A percentile compares a stretch with the other conserved stretches of the same genome.
These are phyloP conservation scores for Exophiala viscosa DNA, from an alignment of 2,329 filamentous ascomycete species.

Conservation along the genomic window DNA sequence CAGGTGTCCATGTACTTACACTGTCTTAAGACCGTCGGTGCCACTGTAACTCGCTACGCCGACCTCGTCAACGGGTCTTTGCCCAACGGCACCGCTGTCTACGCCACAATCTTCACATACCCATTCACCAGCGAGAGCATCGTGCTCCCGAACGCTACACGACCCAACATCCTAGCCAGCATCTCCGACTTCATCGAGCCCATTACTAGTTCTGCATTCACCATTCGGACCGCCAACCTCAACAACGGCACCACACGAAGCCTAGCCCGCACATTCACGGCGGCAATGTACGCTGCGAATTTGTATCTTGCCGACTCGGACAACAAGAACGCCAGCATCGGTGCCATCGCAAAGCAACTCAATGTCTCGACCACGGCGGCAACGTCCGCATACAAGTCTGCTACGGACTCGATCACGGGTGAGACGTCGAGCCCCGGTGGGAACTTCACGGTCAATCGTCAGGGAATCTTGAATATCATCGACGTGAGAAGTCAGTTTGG, in stretches of 20 bases:
- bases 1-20: no score
- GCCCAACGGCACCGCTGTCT: conserved; percentile 31
- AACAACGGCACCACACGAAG: conserved; percentile 7
- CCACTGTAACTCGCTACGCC: conserved; percentile 30
- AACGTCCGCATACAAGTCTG: conserved; percentile 28
- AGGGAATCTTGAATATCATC: conserved; percentile 32
- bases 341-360: conserved; percentile 29
- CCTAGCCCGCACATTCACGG: conserved; percentile 28
- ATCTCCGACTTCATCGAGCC: conserved; percentile 29
- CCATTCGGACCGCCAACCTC: conserved; percentile 21
- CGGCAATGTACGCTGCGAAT: conserved; percentile 32
- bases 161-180: conserved; percentile 29
- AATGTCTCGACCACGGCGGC: conserved; percentile 26
- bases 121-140: conserved; percentile 30
- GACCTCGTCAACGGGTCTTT: conserved; percentile 28
- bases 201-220: conserved; percentile 26
- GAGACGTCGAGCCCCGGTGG: conserved; percentile 27
- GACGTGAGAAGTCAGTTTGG: conserved; percentile 29
- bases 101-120: conserved; percentile 33
- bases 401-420: conserved; percentile 27
- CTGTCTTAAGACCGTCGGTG: conserved; percentile 31
- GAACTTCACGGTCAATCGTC: conserved; percentile 30
- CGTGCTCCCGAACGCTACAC: conserved; percentile 15
- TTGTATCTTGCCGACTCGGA: conserved; percentile 24
- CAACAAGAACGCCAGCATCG: conserved; percentile 24